Base-by-base conservation (phyloP, 2,329 filamentous ascomycete genomes). In the Ceratocystis huliohia region DNA sequence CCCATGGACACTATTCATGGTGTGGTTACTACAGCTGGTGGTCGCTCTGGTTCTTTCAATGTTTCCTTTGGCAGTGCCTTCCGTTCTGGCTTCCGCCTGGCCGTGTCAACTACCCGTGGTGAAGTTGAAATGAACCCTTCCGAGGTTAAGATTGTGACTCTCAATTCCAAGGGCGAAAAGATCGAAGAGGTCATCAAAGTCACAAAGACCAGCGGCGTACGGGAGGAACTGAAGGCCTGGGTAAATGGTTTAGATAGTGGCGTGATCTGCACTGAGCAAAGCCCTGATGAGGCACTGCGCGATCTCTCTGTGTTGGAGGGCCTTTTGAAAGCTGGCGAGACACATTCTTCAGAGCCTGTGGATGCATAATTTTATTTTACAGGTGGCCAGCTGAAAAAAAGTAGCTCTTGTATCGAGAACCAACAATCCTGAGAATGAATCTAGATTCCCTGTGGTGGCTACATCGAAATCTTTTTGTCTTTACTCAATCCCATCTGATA, bases 1-100 rank as follows among this genome's bases (percentile, higher is more conserved):
- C 87, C 87, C 0, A 78, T 88, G 1, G 88, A 91, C 72, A 87
- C 86, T 1, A 76, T 89, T 63, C 81, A 84, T 70, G 84, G 84
- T 8, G 78, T 83, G 1, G 69, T 86, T 46, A 79, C 78, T 71
- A 79, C 83, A 1, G 77, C 76, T 67, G 79, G 78, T 30, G 84
- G 84, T 2, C 78, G 76, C 1, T 77, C 78, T 0, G 86, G 86
- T 1, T 82, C 80, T 4, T 81, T 87, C 62, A 77, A 78, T 65
- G 74, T 83, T n/a, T 82, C 80, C 1, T 81, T 81, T 65, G 85
- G 85, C 1, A 82, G 82, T 6, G 81, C 78, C 7, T 72, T 83
- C 69, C 75, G 74, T 5, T 79, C 80, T 2, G 69, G 69, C 0
- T 80, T 78, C 15, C 81, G 84, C 70, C 86, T 81, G 72, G 75